Evolutionary conservation across 1,139 yeast species (phyloP).

Genomic region (Candida anutae): DNA sequence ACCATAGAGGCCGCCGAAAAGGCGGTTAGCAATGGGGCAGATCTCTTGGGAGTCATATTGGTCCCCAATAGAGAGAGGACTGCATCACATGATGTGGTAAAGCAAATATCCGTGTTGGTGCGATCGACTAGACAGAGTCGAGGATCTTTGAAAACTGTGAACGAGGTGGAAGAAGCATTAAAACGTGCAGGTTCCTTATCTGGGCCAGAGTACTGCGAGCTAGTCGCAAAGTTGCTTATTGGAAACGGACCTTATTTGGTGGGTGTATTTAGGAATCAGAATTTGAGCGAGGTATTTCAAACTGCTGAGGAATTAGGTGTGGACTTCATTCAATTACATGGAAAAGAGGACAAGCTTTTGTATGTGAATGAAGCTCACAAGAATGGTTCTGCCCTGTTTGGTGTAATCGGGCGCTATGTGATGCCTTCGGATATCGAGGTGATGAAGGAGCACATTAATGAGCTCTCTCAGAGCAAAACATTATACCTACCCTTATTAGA

Average conservation of each 20-base stretch:
- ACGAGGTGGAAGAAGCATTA: conserved; percentile 14
- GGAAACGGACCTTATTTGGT: conserved; percentile 66
- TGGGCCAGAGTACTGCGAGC: conserved; percentile 27
- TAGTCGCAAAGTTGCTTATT: conserved; percentile 20
- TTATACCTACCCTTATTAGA: conserved; percentile 59
- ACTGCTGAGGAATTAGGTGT: conserved; percentile 42
- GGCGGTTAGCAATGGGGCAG: conserved; percentile 69
- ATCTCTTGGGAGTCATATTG: conserved; percentile 73
- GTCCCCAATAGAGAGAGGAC: conserved; percentile 81
- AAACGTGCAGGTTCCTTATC: conserved; percentile 9
- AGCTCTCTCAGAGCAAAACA: conserved; percentile 5
- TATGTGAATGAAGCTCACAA: conserved; percentile 30
- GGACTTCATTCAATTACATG: conserved; percentile 87
- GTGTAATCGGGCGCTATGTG: conserved; percentile 69
- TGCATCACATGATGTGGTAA: conserved; percentile 47
- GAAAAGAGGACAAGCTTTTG: conserved; percentile 59
- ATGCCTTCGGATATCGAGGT: conserved; percentile 41
- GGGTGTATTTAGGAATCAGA: conserved; percentile 87
- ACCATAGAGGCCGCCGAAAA: conserved; percentile 56
- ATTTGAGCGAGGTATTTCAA: conserved; percentile 49
- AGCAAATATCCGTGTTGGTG: conserved; percentile 38
- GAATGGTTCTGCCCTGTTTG: conserved; percentile 23
- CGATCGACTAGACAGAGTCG: conserved; percentile 13
- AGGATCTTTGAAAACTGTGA: conserved; percentile 11
- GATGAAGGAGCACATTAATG: conserved; percentile 15